Base-by-base conservation (phyloP, 1,284 basidiomycete species). In the Uromyces viciae-fabae region DNA sequence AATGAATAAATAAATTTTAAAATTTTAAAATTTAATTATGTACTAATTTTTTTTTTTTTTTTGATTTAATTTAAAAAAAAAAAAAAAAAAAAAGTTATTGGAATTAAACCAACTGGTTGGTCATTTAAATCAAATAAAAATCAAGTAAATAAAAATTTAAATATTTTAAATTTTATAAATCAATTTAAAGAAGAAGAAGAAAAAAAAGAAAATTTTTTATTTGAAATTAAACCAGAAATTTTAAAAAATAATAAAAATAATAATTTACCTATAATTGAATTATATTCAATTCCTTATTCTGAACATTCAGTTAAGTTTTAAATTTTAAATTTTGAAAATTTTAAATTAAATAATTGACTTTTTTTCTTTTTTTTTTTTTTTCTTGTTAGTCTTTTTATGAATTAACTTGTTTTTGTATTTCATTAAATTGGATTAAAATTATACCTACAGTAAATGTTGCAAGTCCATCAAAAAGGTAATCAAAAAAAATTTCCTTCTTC, bases 81-180 rank as follows among this genome's bases (percentile, higher is more conserved):
- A n/a, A n/a, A n/a, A n/a, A n/a, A n/a, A n/a, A n/a, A n/a, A 52
- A 11, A 19, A 81, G 78, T 81, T 28, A 81, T 81, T 22, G 78
- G 69, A 25, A 58, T 81, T 17, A 73, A 71, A 36, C 78, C 78
- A 14, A 81, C 78, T 19, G 78, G 78, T 11, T 81, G 78, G 78
- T 58, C 36, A 4, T 81, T 58, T 43, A 74, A 62, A 52, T 71
- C 78, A 11, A 52, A 14, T 14, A 52, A 52, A 52, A 52, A n/a
- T 31, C n/a, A 43, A 71, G 40, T 25, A 31, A n/a, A 73, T 31
- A 5, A 42, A 73, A 54, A 43, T n/a, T n/a, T n/a, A n/a, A n/a
- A n/a, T n/a, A n/a, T n/a, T n/a, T n/a, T n/a, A n/a, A n/a, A n/a
- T n/a, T n/a, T n/a, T n/a, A n/a, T n/a, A n/a, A n/a, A n/a, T n/a